phyloP scores from a whole-genome alignment of 179 eudicot genomes.

The Camellia oleifera region DNA sequence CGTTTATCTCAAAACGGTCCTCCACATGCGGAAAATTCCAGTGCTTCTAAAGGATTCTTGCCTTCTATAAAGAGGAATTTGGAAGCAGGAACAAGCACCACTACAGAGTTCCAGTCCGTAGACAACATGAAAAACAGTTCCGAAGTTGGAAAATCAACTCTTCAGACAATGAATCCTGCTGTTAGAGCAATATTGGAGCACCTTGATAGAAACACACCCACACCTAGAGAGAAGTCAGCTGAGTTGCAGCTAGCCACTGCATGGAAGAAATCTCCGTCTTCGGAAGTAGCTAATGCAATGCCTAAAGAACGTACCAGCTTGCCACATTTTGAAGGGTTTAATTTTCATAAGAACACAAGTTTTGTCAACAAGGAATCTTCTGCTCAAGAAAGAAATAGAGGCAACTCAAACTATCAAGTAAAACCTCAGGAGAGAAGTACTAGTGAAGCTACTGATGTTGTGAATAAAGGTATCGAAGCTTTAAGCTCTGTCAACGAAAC shows the following conservation, averaged over 20 bases:
- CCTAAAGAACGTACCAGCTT: conserved; percentile 22
- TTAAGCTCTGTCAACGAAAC: conserved; percentile 22
- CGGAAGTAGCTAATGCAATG: conserved; percentile 25
- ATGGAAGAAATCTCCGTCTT: conserved; percentile 40
- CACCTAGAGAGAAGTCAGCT: conserved; percentile 62
- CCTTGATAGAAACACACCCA: conserved; percentile 61
- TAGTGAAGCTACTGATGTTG: conserved; percentile 28
- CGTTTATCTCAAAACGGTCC: conserved; percentile 37
- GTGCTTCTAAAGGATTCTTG: conserved; percentile 30
- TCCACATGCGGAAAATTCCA: conserved; percentile 27
- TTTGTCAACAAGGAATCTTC: conserved; percentile 2
- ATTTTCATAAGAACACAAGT: conserved; percentile 15
- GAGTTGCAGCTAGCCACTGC: conserved; percentile 66
- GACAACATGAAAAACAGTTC: conserved; percentile 28
- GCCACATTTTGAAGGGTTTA: conserved; percentile 21
- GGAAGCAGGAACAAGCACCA: conserved; percentile 36
- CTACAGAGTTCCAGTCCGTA: conserved; percentile 23
- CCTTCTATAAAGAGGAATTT: conserved; percentile 32
- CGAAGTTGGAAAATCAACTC: conserved; percentile 31
- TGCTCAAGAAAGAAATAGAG: conserved; percentile 27
- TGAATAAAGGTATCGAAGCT: conserved; percentile 34
- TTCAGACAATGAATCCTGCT: conserved; percentile 50
- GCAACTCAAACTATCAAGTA: conserved; percentile 19
- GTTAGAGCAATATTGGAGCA: conserved; percentile 77
- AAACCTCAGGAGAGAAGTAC: conserved; percentile 25